Conservation (phyloP, 2,329 filamentous ascomycete species). For the Kalaharituber pfeilii region DNA sequence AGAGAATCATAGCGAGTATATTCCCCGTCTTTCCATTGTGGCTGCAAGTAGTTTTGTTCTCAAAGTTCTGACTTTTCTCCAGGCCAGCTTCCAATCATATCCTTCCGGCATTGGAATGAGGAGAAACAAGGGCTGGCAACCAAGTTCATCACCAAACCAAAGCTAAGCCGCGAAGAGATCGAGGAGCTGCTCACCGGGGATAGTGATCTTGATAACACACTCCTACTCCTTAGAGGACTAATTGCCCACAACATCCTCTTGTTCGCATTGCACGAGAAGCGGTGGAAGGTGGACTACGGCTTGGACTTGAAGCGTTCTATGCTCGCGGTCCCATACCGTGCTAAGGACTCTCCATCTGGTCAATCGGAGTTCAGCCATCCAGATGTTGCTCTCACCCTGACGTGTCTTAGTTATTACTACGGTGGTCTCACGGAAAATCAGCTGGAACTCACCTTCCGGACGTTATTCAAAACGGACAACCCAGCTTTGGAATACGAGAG, state of each 20-base stretch:
- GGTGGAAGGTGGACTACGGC: conserved; percentile 50
- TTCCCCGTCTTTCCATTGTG: neutral
- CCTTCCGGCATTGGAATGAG: conserved; percentile 8
- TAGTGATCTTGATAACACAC: conserved; percentile 21
- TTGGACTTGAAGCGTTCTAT: conserved; percentile 31
- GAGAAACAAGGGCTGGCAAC: conserved; percentile 4
- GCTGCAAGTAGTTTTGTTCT: neutral
- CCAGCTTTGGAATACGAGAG: conserved; percentile 34
- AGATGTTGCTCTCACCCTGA: conserved; percentile 40
- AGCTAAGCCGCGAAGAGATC: conserved; percentile 25
- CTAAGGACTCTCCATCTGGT: conserved; percentile 40
- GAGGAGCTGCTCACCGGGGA: conserved; percentile 3
- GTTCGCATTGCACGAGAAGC: conserved; percentile 39
- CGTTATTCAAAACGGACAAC: conserved; percentile 37
- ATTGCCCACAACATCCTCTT: conserved; percentile 38
- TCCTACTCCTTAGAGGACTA: conserved; percentile 39
- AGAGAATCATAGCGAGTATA: conserved; percentile 28
- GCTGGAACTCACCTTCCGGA: conserved; percentile 32
- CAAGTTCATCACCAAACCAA: conserved; percentile 27
- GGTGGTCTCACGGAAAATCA: conserved; percentile 37
- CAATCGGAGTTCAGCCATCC: conserved; percentile 46
- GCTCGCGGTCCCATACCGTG: conserved; percentile 42
- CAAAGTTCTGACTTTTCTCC: neutral
- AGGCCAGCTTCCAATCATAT: conserved; percentile 6
- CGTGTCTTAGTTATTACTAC: conserved; percentile 40